Evolutionary conservation across 2,329 filamentous ascomycete species (phyloP), one percentile per base, ranked within the genome.

Genomic region (Ceratocystis variospora): DNA sequence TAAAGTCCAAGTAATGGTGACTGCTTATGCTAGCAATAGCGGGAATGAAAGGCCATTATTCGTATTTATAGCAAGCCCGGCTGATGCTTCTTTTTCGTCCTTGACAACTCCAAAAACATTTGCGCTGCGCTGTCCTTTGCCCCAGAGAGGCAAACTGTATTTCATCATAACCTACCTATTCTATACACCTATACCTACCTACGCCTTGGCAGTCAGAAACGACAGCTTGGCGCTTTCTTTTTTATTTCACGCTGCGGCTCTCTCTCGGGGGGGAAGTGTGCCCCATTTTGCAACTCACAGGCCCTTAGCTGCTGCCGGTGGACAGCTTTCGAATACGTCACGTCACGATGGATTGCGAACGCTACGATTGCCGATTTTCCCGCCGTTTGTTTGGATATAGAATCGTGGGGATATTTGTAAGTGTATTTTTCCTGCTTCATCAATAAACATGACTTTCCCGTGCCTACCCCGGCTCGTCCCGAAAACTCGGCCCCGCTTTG

Each of bases 401-500:
- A 5, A 50, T 63, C 25, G 22, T 25, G 44, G 61, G 45, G 0
- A 2, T 63, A 5, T 63, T 63, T 33, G 61, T 63, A 50, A 63
- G 61, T 63, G 28, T 8, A 0, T 7, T 48, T n/a, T 48, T 5
- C 22, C 17, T 48, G 41, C 61, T 45, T 59, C 7, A 17, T 15
- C 19, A 17, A 15, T 28, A 57, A 57, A 12, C 25, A 19, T 25
- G 5, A 6, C 28, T 17, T 31, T 25, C 7, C 3, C 15, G 6
- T 19, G 3, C 25, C 22, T 17, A 25, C 15, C 53, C 53, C 53
- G 53, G 25, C 28, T 37, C 28, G 12, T 31, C 53, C 53, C 53
- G 53, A 17, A 59, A 17, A 33, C 28, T 7, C 53, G 53, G 53
- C 53, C 53, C 53, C 53, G 53, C 53, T 59, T 59, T 59, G 53